A percentile compares a stretch with the other conserved stretches of the same genome.
These are phyloP conservation scores for Nemania sp. DNA, from an alignment of 2,329 filamentous ascomycete species.

Conservation along the genomic window DNA sequence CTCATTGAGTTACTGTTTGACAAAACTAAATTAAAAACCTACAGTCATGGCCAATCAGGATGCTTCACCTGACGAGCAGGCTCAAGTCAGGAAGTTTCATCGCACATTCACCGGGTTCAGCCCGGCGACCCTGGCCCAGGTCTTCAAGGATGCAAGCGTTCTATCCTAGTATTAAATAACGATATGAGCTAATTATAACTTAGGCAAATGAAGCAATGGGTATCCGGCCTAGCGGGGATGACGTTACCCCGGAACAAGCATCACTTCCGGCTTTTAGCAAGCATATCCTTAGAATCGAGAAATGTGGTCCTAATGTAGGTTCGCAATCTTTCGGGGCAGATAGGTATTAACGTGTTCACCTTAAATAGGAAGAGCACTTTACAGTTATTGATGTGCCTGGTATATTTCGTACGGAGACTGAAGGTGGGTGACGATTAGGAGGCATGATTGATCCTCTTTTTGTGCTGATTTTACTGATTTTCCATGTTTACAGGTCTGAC, in stretches of 20 bases:
- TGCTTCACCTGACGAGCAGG: conserved; percentile 27
- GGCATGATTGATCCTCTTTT: too few relatives aligned
- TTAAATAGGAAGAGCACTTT: conserved; percentile 52
- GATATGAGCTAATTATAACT: too few relatives aligned
- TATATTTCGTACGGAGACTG: conserved; percentile 50
- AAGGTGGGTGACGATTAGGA: too few relatives aligned
- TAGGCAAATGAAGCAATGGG: conserved; percentile 52
- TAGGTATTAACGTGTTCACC: too few relatives aligned
- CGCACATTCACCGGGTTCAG: conserved; percentile 34
- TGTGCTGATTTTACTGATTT: too few relatives aligned
- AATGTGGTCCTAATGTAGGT: conserved; percentile 49
- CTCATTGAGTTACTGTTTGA: too few relatives aligned
- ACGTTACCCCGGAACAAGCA: conserved; percentile 5
- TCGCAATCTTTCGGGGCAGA: neutral
- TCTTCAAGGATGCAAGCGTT: conserved; percentile 48
- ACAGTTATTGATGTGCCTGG: conserved; percentile 61
- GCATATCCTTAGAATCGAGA: conserved; percentile 51
- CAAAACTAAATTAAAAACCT: too few relatives aligned
- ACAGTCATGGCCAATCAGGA: conserved; percentile 45
- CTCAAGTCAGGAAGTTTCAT: conserved; percentile 38
- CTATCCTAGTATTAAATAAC: neutral
- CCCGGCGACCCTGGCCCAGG: conserved; percentile 39
- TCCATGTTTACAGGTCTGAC: too few relatives aligned
- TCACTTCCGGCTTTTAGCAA: conserved; percentile 48
- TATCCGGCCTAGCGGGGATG: conserved; percentile 39